These are phyloP conservation scores for Tuber aestivum DNA, from an alignment of 495 filamentous ascomycete genomes.

Conservation along the genomic window DNA sequence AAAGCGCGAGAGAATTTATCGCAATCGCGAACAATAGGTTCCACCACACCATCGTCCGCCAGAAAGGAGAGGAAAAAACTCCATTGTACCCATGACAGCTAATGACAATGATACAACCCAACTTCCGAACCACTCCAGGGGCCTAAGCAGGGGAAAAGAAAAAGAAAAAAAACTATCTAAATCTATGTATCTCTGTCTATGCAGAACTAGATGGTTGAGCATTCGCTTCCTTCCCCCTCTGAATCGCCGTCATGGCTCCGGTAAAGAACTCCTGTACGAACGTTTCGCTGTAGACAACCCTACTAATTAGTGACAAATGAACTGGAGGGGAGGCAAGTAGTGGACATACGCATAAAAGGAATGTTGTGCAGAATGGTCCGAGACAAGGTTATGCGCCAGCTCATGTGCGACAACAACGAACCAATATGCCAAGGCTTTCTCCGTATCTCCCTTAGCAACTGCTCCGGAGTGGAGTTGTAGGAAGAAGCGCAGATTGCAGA, in stretches of 20 bases:
- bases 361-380: constrained; percentile 72
- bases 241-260: constrained; percentile 24
- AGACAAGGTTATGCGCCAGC: constrained; percentile 85
- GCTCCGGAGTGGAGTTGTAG: constrained; percentile 62
- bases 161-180: not conserved
- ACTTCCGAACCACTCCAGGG: not conserved
- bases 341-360: constrained; percentile 69
- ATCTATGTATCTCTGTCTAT: not conserved
- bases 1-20: not conserved
- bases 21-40: not conserved
- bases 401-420: constrained; percentile 89
- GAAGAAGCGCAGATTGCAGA: constrained; percentile 90
- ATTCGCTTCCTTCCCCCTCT: not conserved
- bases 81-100: not conserved
- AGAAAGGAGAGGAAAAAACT: not conserved
- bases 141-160: not conserved
- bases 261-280: constrained; percentile 40
- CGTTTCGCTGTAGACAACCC: constrained; percentile 24
- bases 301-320: not conserved
- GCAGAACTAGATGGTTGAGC: constrained; percentile 2
- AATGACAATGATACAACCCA: not conserved
- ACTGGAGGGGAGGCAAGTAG: not conserved
- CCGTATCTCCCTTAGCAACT: constrained; percentile 20
- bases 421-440: constrained; percentile 77
- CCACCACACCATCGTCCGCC: not conserved